Evolutionary conservation across 2,329 filamentous ascomycete genomes (phyloP), one percentile per base, ranked within the genome.

Genomic region (Stachybotrys echinatus): DNA sequence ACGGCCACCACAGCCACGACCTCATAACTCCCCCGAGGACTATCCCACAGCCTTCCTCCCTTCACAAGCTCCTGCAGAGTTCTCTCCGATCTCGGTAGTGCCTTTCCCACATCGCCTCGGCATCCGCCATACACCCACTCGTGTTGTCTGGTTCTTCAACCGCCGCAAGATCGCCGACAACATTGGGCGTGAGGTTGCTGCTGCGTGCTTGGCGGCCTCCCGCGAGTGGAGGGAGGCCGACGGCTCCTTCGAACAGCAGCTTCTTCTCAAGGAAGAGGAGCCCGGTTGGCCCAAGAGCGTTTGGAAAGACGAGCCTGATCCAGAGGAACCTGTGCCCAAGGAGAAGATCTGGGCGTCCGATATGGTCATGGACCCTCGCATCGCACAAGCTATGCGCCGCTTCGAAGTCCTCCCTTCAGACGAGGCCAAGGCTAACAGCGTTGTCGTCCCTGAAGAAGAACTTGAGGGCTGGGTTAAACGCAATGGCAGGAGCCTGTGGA

Each of bases 21-120:
- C 92, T 12, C 89, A 92, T 72, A 89, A 95, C 67, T 73, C 77
- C 8, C 79, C 88, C 3, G 71, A 78, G 52, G 83, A 88, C 67
- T 99, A 97, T 69, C 60, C 81, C 7, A 74, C 80, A 37, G 81
- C 87, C 39, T 62, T 71, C 21, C 75, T 91, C 47, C 85, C 92
- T 1, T 64, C 76, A 23, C 74, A 79, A 42, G 80, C 87, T 42
- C 92, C 92, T 4, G 63, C 74, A 54, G 80, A 85, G 52, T 83
- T 99, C 61, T 81, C 85, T 37, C 90, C 90, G 42, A 84, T 87
- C 6, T 75, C 80, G 21, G 77, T 87, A 14, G 79, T 99, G 52
- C 75, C 81, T 40, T 88, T 95, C 67, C 92, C 92, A 1, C 92
- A 97, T 66, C 80, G 96, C 51, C 85, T 99, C 23, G 94, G 94